Base-by-base conservation (phyloP, 352 stramenopile genomes). In the Phytophthora quininea region DNA sequence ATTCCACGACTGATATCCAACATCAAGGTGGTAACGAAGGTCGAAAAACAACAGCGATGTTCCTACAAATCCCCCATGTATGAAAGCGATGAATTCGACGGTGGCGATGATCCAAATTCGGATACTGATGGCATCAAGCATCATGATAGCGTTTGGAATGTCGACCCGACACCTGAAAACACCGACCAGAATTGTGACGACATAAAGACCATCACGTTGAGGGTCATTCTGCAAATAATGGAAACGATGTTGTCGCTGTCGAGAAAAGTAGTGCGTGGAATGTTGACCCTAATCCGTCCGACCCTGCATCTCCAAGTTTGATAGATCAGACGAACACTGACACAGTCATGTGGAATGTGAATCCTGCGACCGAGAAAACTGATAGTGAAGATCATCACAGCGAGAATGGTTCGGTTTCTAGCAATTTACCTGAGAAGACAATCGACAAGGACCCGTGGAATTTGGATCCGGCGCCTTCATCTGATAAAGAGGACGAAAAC, bases 51-150 rank as follows among this genome's bases (percentile, higher is more conserved):
- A 42, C 9, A 52, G 40, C 3, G 15, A 27, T 7, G 31, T 38
- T 27, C 40, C 38, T 14, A 3, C 24, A 3, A 67, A 69, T n/a
- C 42, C 62, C 7, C 64, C 43, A 55, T 46, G 40, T 79, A 82
- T 24, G 73, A 80, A 10, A 64, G 79, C 4, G 71, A 82, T 7
- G 54, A 74, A 14, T 84, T 84, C 46, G 64, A 82, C 37, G 62
- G 33, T 48, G 55, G 48, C 6, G 56, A 59, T 14, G 62, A 58
- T 31, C 33, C 11, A 0, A 59, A 52, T 27, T 29, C 15, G 10
- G 53, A 67, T 7, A 29, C n/a, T 2, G 58, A 59, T 4, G 58
- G 47, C 32, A 15, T 32, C 32, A 37, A 40, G 4, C 6, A 38
- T 10, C 33, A 54, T 40, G 27, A 40, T 29, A 56, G 27, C 6